Evolutionary conservation across 2,329 filamentous ascomycete genomes (phyloP).

Genomic region (Leptoxyphium fumago): DNA sequence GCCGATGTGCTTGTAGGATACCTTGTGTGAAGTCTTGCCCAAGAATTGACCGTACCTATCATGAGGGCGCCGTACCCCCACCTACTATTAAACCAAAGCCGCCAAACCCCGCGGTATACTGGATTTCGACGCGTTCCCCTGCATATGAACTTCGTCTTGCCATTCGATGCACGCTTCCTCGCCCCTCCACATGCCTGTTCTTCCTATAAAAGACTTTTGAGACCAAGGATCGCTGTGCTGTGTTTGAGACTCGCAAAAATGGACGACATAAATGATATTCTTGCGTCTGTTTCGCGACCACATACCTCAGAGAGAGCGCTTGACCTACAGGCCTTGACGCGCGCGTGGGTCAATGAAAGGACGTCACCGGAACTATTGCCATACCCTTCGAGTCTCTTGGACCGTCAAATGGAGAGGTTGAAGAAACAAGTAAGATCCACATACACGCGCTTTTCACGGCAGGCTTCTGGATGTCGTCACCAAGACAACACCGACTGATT

Average conservation of each 20-base stretch:
- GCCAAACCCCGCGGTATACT: too few species aligned
- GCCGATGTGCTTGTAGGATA: too few species aligned
- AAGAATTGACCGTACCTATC: too few species aligned
- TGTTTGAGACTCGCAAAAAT: not conserved
- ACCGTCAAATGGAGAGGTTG: conserved; percentile 57
- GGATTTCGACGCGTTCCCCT: too few species aligned
- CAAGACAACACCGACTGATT: not conserved
- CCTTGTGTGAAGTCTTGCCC: too few species aligned
- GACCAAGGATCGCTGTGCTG: too few species aligned
- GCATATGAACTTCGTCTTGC: too few species aligned
- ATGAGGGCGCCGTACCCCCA: too few species aligned
- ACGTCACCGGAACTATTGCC: conserved; percentile 77
- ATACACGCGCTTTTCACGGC: not conserved
- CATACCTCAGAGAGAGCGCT: conserved; percentile 36
- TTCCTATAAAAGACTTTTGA: too few species aligned
- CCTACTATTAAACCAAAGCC: too few species aligned
- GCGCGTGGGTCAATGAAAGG: conserved; percentile 85
- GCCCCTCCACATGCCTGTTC: too few species aligned
- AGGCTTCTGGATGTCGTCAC: not conserved
- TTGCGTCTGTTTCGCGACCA: conserved; percentile 37
- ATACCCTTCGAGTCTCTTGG: conserved; percentile 63
- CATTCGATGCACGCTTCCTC: too few species aligned
- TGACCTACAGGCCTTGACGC: conserved; percentile 79
- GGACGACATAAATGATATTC: conserved; percentile 36
- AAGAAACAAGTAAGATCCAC: conserved; percentile 10